Evolutionary conservation across 2,329 filamentous ascomycete species (phyloP), one percentile per base, ranked within the genome.

Genomic region (Fusarium haematococcum): DNA sequence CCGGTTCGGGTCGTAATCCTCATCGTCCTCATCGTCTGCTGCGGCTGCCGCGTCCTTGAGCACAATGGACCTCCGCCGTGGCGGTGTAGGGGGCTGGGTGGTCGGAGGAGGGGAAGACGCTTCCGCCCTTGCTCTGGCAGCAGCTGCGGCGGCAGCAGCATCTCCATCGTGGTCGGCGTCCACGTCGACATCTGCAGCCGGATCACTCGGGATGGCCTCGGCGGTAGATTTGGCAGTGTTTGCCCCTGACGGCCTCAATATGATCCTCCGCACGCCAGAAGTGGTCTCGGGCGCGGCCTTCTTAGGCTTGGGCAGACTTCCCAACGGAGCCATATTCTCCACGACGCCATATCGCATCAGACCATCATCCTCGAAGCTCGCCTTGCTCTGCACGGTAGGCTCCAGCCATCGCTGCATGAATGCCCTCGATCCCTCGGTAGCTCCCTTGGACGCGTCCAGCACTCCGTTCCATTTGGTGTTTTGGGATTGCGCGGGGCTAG

Each of bases 321-420:
- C 95, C 65, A 98, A 85, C 30, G 95, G 92, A 63, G 91, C 92
- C 95, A 97, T 97, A 78, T 92, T 92, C 82, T 94, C 92, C 68
- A 97, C 86, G 20, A 97, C 93, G 73, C 94, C 94, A 81, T 91
- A 90, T 58, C 92, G 88, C 78, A 92, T 86, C 76, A 97, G 88
- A 52, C 93, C 93, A 67, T 88, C 90, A 80, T 97, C 94, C 85
- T 94, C 91, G 80, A 92, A 97, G 80, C 93, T 96, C 13, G 95
- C 80, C 82, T 88, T 90, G 82, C 84, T 86, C 82, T 90, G 88
- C 43, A 90, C 83, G 9, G 88, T 84, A 13, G 89, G 89, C 80
- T 91, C 89, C 73, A 91, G 81, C 89, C 89, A 91, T 69, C 84
- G 84, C 73, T 88, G 84, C 87, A 91, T 86, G 69, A 90, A 86